Base-by-base conservation (phyloP, 139 green algal genomes). In the Chlamydomonas sp. region DNA sequence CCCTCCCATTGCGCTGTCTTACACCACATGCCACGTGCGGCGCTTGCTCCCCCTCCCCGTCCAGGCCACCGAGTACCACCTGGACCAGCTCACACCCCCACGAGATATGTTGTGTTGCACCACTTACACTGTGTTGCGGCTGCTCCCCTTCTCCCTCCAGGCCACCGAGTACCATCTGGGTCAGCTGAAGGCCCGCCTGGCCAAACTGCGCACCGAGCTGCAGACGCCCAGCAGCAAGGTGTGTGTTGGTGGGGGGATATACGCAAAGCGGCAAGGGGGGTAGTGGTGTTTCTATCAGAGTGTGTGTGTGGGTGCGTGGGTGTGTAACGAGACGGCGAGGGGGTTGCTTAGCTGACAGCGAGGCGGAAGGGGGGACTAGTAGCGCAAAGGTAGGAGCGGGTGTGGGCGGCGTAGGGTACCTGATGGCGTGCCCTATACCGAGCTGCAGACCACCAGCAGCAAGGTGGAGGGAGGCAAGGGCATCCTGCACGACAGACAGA, bases 151-250 rank as follows among this genome's bases (percentile, higher is more conserved):
- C 58, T 18, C 20, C 14, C 76, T 85, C 16, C 85, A 96, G 94
- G 95, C 95, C 17, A 98, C 96, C 64, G 96, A 99, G 89, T 99
- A 98, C 80, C 98, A 99, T 85, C 84, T 99, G 76, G 98, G 98
- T 8, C 96, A 98, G 90, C 93, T 99, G 1, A 99, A 99, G 85
- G 97, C 97, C 97, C 83, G 87, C 85, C 94, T 99, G 17, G 98
- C 98, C 59, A 99, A 99, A 91, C 90, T 99, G 74, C 93, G 98
- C 15, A 99, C 97, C 72, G 92, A 99, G 91, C 95, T 99, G 80
- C 96, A 99, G 80, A 96, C 97, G 63, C 96, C 96, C 9, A 31
- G 93, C 17, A 90, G 77, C 58, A 97, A 97, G 94, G 94, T 96
- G 84, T 0, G 90, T 12, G 78, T 20, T 4, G 20, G 18, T 62